These are phyloP conservation scores for Ganoderma lingzhi DNA, from an alignment of 1,284 basidiomycete species.

Conservation along the genomic window DNA sequence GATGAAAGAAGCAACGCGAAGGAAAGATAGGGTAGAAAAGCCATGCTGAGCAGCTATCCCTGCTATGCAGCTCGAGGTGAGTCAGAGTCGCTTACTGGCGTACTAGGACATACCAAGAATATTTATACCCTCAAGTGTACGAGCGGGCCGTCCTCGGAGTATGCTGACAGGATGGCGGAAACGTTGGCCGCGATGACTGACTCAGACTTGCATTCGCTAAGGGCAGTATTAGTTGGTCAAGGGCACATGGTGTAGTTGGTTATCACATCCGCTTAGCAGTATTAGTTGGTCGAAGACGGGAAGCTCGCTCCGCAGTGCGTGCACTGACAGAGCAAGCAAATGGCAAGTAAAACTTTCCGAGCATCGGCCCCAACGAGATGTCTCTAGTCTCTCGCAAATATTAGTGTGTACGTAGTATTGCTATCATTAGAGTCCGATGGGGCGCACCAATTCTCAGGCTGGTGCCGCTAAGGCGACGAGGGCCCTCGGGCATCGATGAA, in stretches of 20 bases:
- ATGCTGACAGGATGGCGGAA: not conserved
- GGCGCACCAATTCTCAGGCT: not conserved
- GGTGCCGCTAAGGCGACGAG: too few relatives aligned
- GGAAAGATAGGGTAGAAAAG: not conserved
- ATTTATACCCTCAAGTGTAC: not conserved
- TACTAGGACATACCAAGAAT: not conserved
- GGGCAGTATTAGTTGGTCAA: not conserved
- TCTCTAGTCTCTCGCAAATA: not conserved
- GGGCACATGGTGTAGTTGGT: too few relatives aligned
- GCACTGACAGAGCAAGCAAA: not conserved
- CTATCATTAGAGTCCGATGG: not conserved
- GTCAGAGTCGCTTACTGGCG: not conserved
- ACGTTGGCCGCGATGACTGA: not conserved
- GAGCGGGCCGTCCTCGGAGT: not conserved
- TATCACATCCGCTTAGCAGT: too few relatives aligned
- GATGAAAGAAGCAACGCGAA: not conserved
- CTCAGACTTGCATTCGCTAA: not conserved
- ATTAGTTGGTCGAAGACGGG: not conserved
- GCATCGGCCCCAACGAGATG: not conserved
- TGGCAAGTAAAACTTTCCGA: not conserved
- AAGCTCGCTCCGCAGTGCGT: not conserved
- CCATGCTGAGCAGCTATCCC: not conserved
- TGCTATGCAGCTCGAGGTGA: too few relatives aligned
- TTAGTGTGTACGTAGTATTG: not conserved
- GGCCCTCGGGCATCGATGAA: too few relatives aligned